These are phyloP conservation scores for Candida endomychidarum DNA, from an alignment of 805 yeast species.

Conservation along the genomic window DNA sequence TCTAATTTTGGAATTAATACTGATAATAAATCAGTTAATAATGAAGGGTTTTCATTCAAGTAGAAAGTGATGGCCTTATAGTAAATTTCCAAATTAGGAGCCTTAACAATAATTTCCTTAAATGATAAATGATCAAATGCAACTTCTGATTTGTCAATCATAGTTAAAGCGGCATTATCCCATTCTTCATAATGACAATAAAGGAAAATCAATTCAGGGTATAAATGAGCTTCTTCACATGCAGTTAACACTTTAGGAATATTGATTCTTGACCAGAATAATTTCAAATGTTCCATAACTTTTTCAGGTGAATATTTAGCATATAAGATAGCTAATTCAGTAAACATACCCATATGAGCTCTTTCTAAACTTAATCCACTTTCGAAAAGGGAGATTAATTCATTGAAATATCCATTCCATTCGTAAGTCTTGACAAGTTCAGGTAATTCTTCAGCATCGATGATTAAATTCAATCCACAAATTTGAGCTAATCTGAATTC, in stretches of 20 bases:
- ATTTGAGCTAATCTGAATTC: slow-evolving; percentile 97
- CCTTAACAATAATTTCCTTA: slow-evolving; percentile 93
- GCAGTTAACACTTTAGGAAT: slow-evolving; percentile 96
- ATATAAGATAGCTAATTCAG: slow-evolving; percentile 89
- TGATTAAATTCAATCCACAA: slow-evolving; percentile 95
- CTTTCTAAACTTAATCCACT: slow-evolving; percentile 95
- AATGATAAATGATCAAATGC: slow-evolving; percentile 92
- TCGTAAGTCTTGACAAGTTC: slow-evolving; percentile 88
- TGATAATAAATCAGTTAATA: slow-evolving; percentile 80
- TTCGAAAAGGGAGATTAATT: slow-evolving; percentile 88
- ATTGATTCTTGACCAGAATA: slow-evolving; percentile 97
- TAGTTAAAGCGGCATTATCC: slow-evolving; percentile 96
- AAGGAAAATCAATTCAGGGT: slow-evolving; percentile 94
- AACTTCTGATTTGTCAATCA: slow-evolving; percentile 92
- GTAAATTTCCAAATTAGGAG: slow-evolving; percentile 92
- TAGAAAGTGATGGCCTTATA: slow-evolving; percentile 97
- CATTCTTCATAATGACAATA: slow-evolving; percentile 99
- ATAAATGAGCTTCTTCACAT: slow-evolving; percentile 88
- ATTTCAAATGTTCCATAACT: slow-evolving; percentile 93
- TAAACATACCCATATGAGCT: slow-evolving; percentile 99
- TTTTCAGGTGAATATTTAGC: slow-evolving; percentile 86
- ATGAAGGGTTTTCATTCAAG: slow-evolving; percentile 86
- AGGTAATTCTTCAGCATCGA: slow-evolving; percentile 95
- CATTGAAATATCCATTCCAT: slow-evolving; percentile 85
- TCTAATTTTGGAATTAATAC: slow-evolving; percentile 88